A percentile compares a stretch with the other conserved stretches of the same genome.
Evolutionary conservation across 1,284 basidiomycete genomes (phyloP).

Genomic region (Cryptococcus floricola): DNA sequence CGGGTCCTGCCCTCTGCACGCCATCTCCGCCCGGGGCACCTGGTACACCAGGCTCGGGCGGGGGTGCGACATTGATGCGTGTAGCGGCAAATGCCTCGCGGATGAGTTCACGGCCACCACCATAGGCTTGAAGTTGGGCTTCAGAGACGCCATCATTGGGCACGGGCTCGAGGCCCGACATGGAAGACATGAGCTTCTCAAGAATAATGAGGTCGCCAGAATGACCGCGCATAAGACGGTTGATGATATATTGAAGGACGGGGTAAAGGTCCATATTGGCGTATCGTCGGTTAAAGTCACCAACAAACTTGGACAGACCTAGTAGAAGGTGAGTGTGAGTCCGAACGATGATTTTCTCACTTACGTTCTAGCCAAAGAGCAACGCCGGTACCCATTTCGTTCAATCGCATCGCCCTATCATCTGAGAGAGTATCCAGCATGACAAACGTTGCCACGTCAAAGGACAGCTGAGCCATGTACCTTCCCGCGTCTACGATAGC

Average conservation of each 20-base stretch:
- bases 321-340: slow-evolving; percentile 34
- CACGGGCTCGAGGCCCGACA: slow-evolving; percentile 89
- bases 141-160: slow-evolving; percentile 72
- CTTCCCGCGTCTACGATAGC: slow-evolving; percentile 87
- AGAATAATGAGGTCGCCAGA: slow-evolving; percentile 87
- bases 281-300: slow-evolving; percentile 85
- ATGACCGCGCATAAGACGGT: slow-evolving; percentile 78
- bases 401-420: slow-evolving; percentile 76
- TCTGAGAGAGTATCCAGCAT: slow-evolving; percentile 85
- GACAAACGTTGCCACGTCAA: slow-evolving; percentile 86
- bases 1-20: slow-evolving; percentile 15
- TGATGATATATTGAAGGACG: slow-evolving; percentile 83
- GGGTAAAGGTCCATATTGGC: slow-evolving; percentile 71
- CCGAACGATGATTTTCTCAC: slow-evolving; percentile 36
- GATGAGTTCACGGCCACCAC: slow-evolving; percentile 80
- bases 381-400: slow-evolving; percentile 87
- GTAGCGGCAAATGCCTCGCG: slow-evolving; percentile 64
- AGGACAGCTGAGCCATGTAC: slow-evolving; percentile 86
- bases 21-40: slow-evolving; percentile 9
- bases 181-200: slow-evolving; percentile 87
- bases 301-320: slow-evolving; percentile 89
- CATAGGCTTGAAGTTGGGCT: slow-evolving; percentile 80
- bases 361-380: slow-evolving; percentile 90
- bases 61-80: slow-evolving; percentile 40
- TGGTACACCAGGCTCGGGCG: slow-evolving; percentile 14